Base-by-base conservation (phyloP, 2,329 filamentous ascomycete species). In the Achaetomium macrosporum region DNA sequence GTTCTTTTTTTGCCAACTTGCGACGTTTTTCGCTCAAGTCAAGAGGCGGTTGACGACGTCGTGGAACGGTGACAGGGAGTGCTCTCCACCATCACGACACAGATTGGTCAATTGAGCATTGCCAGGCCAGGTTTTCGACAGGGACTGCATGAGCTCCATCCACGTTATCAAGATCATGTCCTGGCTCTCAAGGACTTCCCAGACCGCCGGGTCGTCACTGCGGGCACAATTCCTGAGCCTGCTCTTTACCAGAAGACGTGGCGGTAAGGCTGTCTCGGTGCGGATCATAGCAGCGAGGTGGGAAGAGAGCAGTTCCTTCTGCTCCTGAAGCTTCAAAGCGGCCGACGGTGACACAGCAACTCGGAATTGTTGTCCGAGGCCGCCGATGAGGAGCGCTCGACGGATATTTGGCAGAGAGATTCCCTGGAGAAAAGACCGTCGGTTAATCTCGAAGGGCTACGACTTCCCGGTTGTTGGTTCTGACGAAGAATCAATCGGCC, bases 391-490 rank as follows among this genome's bases (percentile, higher is more conserved):
- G 44, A 19, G n/a, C 6, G 5, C 10, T 31, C 11, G 45, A 45
- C 15, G 35, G 20, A 2, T 3, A 29, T 15, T 15, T 19, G 29
- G 30, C 15, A 5, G 12, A 8, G 30, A 47, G 25, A 30, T 29
- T 5, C 33, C 33, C 25, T 25, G 25, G 25, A 41, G 36, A 16
- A 31, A 33, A 41, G 12, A 33, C 19, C 15, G 39, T 49, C 45
- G 51, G 51, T 44, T 53, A 47, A 47, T 47, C 39, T 9, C 30
- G 11, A 25, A 42, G 31, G 31, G 9, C 16, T 5, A 15, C 15
- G 42, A 39, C 42, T 37, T 43, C 42, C 42, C 29, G 31, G 37
- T n/a, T 53, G 47, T 54, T 50, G 47, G 47, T 20, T 42, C 42
- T 51, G 36, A 13, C 42, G 43, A 33, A 39, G 16, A n/a, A 30